These are phyloP conservation scores for Rubia yunnanensis DNA, from an alignment of 257 asterid genomes.

Conservation along the genomic window DNA sequence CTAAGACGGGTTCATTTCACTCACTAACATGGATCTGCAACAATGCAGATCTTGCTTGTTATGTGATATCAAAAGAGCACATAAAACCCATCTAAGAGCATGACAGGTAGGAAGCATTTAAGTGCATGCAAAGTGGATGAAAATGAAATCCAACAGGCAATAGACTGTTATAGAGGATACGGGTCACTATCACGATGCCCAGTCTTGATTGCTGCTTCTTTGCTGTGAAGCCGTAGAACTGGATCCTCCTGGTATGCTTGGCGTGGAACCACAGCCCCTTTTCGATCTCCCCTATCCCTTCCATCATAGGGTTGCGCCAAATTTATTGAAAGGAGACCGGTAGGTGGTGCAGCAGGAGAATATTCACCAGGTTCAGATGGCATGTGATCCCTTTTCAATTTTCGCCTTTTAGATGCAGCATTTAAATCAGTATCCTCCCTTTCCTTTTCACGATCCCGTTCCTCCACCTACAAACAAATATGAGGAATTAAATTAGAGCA, in stretches of 20 bases:
- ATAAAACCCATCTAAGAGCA: background rate
- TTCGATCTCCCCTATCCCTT: constrained; percentile 82
- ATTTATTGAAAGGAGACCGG: constrained; percentile 51
- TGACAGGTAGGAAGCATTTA: background rate
- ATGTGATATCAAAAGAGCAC: background rate
- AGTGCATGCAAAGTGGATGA: background rate
- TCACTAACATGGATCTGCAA: background rate
- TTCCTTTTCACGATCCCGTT: constrained; percentile 78
- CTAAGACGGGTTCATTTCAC: background rate
- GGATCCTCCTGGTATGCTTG: constrained; percentile 79
- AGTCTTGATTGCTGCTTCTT: constrained; percentile 64
- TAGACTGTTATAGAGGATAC: constrained; percentile 51
- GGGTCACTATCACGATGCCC: constrained; percentile 76
- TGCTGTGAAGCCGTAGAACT: constrained; percentile 60
- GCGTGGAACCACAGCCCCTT: constrained; percentile 55
- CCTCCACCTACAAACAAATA: constrained; percentile 54
- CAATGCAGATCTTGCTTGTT: background rate
- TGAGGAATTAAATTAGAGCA: constrained; percentile 3
- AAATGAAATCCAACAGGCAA: background rate
- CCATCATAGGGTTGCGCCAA: constrained; percentile 55
- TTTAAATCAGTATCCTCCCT: constrained; percentile 72
- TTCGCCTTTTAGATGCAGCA: constrained; percentile 82
- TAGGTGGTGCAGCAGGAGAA: constrained; percentile 51
- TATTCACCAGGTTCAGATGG: constrained; percentile 88
- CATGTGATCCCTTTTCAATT: constrained; percentile 80